Evolutionary conservation across 2,329 filamentous ascomycete species (phyloP), one percentile per base, ranked within the genome.

Genomic region (Penicillium freii): DNA sequence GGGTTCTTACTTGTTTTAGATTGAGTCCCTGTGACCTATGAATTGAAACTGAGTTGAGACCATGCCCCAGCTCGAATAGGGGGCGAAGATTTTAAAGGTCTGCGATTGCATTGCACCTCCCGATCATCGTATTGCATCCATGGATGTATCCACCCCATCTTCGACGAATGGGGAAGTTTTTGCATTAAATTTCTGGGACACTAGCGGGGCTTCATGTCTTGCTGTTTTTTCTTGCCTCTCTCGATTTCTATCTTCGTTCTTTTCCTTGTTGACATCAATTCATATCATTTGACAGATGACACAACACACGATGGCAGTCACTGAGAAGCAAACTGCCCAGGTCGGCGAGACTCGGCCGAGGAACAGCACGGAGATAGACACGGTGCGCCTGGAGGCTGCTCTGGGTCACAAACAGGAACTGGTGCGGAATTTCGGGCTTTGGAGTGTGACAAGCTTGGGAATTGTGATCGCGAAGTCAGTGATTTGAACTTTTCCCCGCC

Each of bases 321-420:
- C 21, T 5, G 39, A 42, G 39, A 25, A 42, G 21, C 39, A 42
- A 42, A 25, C 21, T 42, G 21, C 39, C 39, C 21, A 25, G 21
- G 13, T 42, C 21, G 21, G 39, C 39, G 39, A 42, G 39, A 9
- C 39, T 5, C 9, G 21, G 21, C 6, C 5, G 13, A 21, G 39
- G 21, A 25, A 17, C 13, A 25, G 39, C 39, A 42, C 39, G 3
- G 39, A 42, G 39, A 58, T 70, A 27, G 68, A 70, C 51, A 58
- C 60, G 9, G 58, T 65, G 9, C 65, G 64, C 27, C 57, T 67
- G 17, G 68, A 70, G 34, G 61, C 66, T 13, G 66, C 69, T 1
- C 51, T 71, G 13, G 84, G 84, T 2, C 83, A 86, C 65, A 77
- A 76, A 60, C 83, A 86, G 66, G 82, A 87, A 64, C 71, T 87